These are phyloP conservation scores for Epichloe sp. DNA, from an alignment of 2,329 filamentous ascomycete genomes.

Conservation along the genomic window DNA sequence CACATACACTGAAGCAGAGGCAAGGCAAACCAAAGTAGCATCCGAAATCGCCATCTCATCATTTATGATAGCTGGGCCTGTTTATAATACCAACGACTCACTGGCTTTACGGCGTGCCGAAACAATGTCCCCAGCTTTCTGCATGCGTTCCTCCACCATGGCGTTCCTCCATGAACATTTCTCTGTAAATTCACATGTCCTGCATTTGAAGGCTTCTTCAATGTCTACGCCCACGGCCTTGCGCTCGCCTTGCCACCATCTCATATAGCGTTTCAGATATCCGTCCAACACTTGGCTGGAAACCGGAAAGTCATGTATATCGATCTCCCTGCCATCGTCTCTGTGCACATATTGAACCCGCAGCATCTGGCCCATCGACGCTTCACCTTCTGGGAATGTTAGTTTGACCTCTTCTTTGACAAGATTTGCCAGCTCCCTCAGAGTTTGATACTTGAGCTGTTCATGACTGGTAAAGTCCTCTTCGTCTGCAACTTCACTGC, in stretches of 20 bases:
- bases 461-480: conserved; percentile 7
- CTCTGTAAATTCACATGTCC: conserved; percentile 69
- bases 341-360: conserved; percentile 42
- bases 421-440: conserved; percentile 33
- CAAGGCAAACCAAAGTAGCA: too few relatives aligned
- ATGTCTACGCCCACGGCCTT: conserved; percentile 61
- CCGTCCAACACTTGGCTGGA: conserved; percentile 47
- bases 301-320: conserved; percentile 51
- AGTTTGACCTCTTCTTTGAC: conserved; percentile 31
- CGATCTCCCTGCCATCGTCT: conserved; percentile 36
- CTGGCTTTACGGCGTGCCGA: conserved; percentile 5
- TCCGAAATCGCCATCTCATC: too few relatives aligned
- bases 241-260: conserved; percentile 79
- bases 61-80: background rate
- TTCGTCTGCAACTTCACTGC: background rate
- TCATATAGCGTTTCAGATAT: conserved; percentile 58
- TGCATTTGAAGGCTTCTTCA: conserved; percentile 81
- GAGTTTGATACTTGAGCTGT: conserved; percentile 32
- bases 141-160: conserved; percentile 40
- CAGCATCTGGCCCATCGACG: conserved; percentile 36
- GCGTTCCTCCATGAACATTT: conserved; percentile 64
- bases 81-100: background rate
- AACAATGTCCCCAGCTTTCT: conserved; percentile 1
- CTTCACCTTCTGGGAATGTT: conserved; percentile 39
- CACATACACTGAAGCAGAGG: too few relatives aligned